Conservation (phyloP, 2,329 filamentous ascomycete genomes). For the Incumbomyces lentus region DNA sequence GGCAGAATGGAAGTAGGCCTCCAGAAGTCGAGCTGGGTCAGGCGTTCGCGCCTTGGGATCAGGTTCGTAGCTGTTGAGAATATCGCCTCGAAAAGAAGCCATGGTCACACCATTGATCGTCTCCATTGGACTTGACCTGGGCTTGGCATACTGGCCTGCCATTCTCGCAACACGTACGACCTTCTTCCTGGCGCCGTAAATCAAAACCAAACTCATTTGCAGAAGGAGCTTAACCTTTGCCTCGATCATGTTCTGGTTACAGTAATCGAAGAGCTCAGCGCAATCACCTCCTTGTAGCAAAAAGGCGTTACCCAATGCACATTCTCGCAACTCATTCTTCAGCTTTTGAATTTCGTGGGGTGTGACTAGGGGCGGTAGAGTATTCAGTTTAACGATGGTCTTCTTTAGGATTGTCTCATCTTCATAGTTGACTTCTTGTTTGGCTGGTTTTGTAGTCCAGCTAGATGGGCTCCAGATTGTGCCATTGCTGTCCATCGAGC, state of each 20-base stretch:
- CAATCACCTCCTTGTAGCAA: constrained; percentile 91
- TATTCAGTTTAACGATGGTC: constrained; percentile 33
- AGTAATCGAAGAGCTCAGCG: constrained; percentile 95
- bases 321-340: constrained; percentile 68
- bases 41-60: constrained; percentile 62
- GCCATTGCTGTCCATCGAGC: constrained; percentile 3
- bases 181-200: constrained; percentile 70
- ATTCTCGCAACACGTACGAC: constrained; percentile 92
- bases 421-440: constrained; percentile 38
- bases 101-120: constrained; percentile 68
- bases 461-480: constrained; percentile 22
- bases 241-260: constrained; percentile 77
- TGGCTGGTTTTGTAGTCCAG: constrained; percentile 36
- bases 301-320: constrained; percentile 83
- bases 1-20: constrained; percentile 91
- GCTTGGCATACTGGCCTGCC: constrained; percentile 96
- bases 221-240: constrained; percentile 92
- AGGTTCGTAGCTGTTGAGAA: constrained; percentile 71
- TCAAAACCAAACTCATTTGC: constrained; percentile 92
- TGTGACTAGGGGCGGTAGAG: constrained; percentile 38
- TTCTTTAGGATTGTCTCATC: constrained; percentile 30
- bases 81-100: constrained; percentile 87
- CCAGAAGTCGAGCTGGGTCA: constrained; percentile 73
- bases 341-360: constrained; percentile 59
- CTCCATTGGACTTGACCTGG: constrained; percentile 79